A percentile compares a stretch with the other conserved stretches of the same genome.
phyloP scores from a whole-genome alignment of 352 stramenopile species.

The Phytophthora europaea region DNA sequence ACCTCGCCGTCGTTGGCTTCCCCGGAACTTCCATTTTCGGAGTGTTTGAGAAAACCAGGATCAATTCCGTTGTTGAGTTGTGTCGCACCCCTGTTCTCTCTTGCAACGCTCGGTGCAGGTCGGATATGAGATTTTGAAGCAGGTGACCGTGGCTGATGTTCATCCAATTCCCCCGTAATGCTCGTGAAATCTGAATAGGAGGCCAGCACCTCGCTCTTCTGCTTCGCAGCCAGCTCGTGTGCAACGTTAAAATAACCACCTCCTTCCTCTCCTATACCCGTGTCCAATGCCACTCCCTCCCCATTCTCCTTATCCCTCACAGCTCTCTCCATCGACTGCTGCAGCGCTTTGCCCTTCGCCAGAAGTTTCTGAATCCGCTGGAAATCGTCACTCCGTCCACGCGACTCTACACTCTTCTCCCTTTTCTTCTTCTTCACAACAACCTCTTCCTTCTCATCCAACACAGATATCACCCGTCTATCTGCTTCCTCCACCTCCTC shows the following conservation, averaged over 20 bases:
- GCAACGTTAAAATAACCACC: background rate
- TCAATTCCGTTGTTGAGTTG: background rate
- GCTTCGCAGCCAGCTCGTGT: background rate
- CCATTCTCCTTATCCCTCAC: slow-evolving; percentile 17
- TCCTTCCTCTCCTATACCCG: background rate
- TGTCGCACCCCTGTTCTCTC: background rate
- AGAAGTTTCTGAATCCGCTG: slow-evolving; percentile 44
- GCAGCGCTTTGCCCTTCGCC: slow-evolving; percentile 54
- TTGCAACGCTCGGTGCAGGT: background rate
- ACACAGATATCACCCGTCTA: background rate
- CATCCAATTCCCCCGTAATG: background rate
- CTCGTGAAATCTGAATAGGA: background rate
- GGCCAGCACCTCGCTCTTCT: background rate
- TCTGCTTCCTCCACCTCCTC: background rate
- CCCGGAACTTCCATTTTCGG: slow-evolving; percentile 2
- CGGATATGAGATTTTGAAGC: background rate
- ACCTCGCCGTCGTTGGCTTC: slow-evolving; percentile 8
- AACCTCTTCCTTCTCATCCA: background rate
- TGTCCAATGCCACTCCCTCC: background rate
- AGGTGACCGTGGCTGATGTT: background rate
- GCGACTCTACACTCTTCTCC: background rate
- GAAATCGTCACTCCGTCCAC: background rate
- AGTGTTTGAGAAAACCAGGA: background rate
- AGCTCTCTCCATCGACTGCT: slow-evolving; percentile 58
- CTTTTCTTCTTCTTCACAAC: background rate